phyloP scores from a whole-genome alignment of 164 flowering plant genomes.

The Aristolochia contorta region DNA sequence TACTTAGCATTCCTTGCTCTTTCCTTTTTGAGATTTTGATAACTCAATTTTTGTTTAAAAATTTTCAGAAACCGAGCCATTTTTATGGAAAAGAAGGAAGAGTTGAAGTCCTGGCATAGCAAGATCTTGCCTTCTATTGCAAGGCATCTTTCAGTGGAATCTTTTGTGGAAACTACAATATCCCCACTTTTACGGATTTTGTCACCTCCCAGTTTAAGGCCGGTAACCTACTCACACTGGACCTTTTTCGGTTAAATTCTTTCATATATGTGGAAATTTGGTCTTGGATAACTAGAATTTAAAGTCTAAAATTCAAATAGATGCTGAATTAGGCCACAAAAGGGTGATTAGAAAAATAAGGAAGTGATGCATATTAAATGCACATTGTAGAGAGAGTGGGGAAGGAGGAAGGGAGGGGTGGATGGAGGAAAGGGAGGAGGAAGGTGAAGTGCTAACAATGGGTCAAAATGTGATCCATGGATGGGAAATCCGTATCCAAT shows the following conservation, averaged over 20 bases:
- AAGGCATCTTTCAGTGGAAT: constrained; percentile 67
- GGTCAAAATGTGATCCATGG: too few relatives aligned
- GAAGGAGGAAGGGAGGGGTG: too few relatives aligned
- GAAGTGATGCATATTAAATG: too few relatives aligned
- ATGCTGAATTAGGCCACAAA: too few relatives aligned
- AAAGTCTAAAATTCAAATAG: too few relatives aligned
- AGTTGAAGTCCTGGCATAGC: constrained; percentile 58
- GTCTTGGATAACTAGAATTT: too few relatives aligned
- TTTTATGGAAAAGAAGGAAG: constrained; percentile 58
- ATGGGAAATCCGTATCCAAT: too few relatives aligned
- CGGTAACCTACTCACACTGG: constrained; percentile 37
- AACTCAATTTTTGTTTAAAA: neutral
- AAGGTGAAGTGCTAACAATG: too few relatives aligned
- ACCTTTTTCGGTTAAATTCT: neutral
- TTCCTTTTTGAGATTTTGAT: neutral
- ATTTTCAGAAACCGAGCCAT: constrained; percentile 47
- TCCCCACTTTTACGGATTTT: constrained; percentile 74
- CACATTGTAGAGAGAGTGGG: too few relatives aligned
- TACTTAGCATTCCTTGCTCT: neutral
- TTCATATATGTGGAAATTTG: neutral
- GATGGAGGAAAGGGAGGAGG: too few relatives aligned
- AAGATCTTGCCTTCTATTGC: constrained; percentile 62
- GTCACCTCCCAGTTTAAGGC: constrained; percentile 71
- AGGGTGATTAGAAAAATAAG: too few relatives aligned
- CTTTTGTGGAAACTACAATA: constrained; percentile 61